Evolutionary conservation across 2,329 filamentous ascomycete species (phyloP).

Genomic region (Alternaria panax): DNA sequence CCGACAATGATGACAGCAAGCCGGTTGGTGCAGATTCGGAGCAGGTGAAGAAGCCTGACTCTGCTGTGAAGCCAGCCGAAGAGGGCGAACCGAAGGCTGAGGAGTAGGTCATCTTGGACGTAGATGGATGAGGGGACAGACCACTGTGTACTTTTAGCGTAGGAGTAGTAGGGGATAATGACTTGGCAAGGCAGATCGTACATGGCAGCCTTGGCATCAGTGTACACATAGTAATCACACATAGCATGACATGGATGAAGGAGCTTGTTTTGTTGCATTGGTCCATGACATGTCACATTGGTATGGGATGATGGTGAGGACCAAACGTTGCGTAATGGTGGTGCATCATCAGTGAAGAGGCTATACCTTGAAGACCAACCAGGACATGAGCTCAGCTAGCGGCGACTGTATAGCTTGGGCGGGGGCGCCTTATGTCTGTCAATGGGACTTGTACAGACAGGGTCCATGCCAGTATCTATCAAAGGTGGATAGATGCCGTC

Average conservation of each 20-base stretch:
- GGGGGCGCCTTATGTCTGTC: constrained; percentile 1
- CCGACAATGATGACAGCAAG: constrained; percentile 6
- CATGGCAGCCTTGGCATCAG: not conserved
- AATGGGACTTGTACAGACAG: not conserved
- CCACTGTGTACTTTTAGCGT: constrained; percentile 11
- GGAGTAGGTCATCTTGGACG: constrained; percentile 5
- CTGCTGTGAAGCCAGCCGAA: constrained; percentile 12
- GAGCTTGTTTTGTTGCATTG: not conserved
- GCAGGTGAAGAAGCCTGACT: constrained; percentile 23
- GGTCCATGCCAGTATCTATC: not conserved
- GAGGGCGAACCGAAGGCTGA: constrained; percentile 13
- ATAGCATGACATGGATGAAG: not conserved
- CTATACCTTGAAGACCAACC: constrained; percentile 1
- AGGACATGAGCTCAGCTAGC: not conserved
- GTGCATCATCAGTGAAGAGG: not conserved
- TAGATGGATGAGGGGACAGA: not conserved
- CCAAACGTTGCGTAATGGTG: not conserved
- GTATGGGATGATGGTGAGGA: not conserved
- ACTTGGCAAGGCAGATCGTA: not conserved
- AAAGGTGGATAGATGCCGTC: not conserved
- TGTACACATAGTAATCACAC: constrained; percentile 4
- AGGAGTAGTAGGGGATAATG: not conserved
- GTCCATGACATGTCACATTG: not conserved
- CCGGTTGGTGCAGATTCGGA: constrained; percentile 13
- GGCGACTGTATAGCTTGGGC: constrained; percentile 3